phyloP scores from a whole-genome alignment of 148 eudicot species.

The Amaranthus palmeri region DNA sequence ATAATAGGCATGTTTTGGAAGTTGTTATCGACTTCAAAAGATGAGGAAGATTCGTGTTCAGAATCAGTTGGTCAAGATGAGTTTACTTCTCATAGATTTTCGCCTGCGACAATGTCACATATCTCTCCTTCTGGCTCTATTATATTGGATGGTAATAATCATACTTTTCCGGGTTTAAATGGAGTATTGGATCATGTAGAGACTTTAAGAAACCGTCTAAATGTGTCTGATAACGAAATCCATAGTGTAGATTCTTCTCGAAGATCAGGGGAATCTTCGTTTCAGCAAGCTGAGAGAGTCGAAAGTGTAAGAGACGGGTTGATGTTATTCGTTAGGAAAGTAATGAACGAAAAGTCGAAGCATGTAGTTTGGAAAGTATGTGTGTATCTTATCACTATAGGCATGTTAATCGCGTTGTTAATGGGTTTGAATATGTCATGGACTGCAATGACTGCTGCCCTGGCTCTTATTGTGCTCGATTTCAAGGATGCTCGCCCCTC shows the following conservation, averaged over 20 bases:
- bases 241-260: slow-evolving; percentile 1
- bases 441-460: slow-evolving; percentile 86
- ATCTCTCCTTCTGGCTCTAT: too few species aligned
- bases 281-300: slow-evolving; percentile 14
- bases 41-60: slow-evolving; percentile 47
- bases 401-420: slow-evolving; percentile 71
- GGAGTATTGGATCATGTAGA: slow-evolving; percentile 29
- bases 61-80: slow-evolving; percentile 16
- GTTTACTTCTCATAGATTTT: too few species aligned
- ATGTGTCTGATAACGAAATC: slow-evolving; percentile 38
- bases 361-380: slow-evolving; percentile 63
- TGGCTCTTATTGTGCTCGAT: slow-evolving; percentile 84
- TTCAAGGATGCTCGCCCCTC: slow-evolving; percentile 64
- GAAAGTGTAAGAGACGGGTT: slow-evolving; percentile 19
- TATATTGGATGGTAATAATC: too few species aligned
- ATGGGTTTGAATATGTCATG: slow-evolving; percentile 85
- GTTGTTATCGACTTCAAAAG: slow-evolving; percentile 64
- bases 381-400: slow-evolving; percentile 68
- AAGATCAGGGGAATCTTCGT: not conserved
- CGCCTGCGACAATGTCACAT: too few species aligned
- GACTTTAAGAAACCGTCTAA: slow-evolving; percentile 38
- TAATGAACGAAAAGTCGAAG: slow-evolving; percentile 40
- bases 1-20: slow-evolving; percentile 72
- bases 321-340: slow-evolving; percentile 17
- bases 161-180: too few species aligned